Evolutionary conservation across 441 rosid genomes (phyloP).

Genomic region (Gossypium gossypioides): DNA sequence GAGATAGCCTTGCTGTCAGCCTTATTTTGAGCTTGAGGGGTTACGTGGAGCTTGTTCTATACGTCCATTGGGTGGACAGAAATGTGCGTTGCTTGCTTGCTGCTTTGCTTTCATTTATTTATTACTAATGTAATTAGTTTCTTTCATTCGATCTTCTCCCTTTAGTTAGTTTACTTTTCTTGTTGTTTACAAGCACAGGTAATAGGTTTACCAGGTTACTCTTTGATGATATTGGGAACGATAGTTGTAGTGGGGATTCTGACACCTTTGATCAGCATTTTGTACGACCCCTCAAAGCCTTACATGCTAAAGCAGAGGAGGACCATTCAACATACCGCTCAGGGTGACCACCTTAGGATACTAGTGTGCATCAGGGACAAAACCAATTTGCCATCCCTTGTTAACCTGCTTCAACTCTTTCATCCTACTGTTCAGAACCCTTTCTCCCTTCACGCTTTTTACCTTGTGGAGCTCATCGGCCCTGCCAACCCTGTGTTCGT

Average conservation of each 20-base stretch:
- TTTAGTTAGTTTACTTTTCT: not conserved
- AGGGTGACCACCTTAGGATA: constrained; percentile 27
- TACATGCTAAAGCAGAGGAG: constrained; percentile 56
- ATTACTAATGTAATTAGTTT: not conserved
- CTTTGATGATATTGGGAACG: constrained; percentile 36
- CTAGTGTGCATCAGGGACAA: constrained; percentile 40
- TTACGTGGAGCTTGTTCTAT: constrained; percentile 43
- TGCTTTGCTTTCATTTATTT: not conserved
- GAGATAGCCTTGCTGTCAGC: constrained; percentile 50
- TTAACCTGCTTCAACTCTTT: constrained; percentile 45
- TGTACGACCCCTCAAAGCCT: constrained; percentile 63
- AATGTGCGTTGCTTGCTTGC: constrained; percentile 19
- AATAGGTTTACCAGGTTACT: constrained; percentile 20
- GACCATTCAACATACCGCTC: constrained; percentile 60
- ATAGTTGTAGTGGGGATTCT: constrained; percentile 20
- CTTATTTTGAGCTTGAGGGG: constrained; percentile 63
- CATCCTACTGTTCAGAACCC: constrained; percentile 39
- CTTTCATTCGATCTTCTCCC: not conserved
- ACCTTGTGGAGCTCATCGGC: constrained; percentile 45
- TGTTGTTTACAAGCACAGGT: constrained; percentile 22
- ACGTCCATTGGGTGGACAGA: constrained; percentile 40
- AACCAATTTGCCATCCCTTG: constrained; percentile 31
- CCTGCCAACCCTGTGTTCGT: constrained; percentile 42
- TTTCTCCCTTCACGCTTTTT: constrained; percentile 38
- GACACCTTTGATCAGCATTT: constrained; percentile 37